Percentiles rank a stretch among this genome's conserved stretches.
phyloP scores from a whole-genome alignment of 192 early-diverging fungal genomes.

The Glomus cerebriforme region DNA sequence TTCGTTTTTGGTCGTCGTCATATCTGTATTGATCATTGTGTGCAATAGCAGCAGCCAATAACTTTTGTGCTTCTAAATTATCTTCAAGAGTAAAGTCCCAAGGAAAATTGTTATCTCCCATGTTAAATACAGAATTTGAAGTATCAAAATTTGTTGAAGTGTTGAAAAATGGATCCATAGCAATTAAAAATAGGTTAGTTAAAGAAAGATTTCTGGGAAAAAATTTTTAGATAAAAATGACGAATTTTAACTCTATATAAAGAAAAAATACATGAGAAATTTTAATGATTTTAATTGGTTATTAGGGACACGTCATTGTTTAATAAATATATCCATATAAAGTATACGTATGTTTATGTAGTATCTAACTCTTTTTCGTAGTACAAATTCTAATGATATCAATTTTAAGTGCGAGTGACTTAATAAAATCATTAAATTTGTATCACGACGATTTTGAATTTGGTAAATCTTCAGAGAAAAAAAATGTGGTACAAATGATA shows the following conservation, averaged over 20 bases:
- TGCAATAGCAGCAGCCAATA: constrained; percentile 47
- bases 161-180: background rate
- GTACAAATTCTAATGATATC: background rate
- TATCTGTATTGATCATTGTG: constrained; percentile 45
- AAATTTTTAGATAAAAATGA: background rate
- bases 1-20: constrained; percentile 48
- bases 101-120: background rate
- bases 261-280: background rate
- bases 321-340: background rate
- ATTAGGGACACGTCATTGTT: background rate
- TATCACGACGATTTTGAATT: too few species aligned
- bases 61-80: constrained; percentile 47
- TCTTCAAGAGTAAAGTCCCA: constrained; percentile 36
- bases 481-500: too few species aligned
- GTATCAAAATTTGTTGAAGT: background rate
- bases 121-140: background rate
- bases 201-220: background rate
- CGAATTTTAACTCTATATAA: background rate
- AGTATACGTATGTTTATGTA: background rate
- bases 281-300: background rate
- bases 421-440: too few species aligned
- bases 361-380: background rate
- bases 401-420: too few species aligned
- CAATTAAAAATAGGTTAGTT: background rate
- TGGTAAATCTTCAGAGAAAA: too few species aligned